These are phyloP conservation scores for Pichia sp. DNA, from an alignment of 1,139 yeast genomes.

Conservation along the genomic window DNA sequence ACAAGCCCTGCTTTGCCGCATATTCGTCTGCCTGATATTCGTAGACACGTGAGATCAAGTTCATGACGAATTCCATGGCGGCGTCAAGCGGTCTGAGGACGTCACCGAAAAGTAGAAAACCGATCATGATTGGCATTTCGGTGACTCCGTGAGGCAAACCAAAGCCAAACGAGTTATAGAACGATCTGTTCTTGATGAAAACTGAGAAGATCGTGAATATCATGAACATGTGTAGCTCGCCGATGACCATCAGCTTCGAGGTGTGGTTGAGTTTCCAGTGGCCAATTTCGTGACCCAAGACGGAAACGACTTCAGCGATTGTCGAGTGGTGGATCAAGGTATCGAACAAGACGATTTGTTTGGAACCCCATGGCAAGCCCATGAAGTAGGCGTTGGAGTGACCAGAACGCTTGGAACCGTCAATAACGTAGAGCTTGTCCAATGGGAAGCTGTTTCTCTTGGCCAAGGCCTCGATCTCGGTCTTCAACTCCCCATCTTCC, in stretches of 20 bases:
- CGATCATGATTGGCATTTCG: constrained; percentile 66
- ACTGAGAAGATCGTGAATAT: constrained; percentile 72
- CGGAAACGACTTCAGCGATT: constrained; percentile 82
- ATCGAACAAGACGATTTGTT: constrained; percentile 89
- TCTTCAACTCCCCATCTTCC: constrained; percentile 83
- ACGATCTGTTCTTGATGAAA: constrained; percentile 72
- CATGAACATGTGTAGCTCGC: constrained; percentile 61
- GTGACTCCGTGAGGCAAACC: constrained; percentile 26
- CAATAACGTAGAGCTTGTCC: constrained; percentile 78
- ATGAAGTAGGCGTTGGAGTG: constrained; percentile 96
- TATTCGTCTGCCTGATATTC: constrained; percentile 92
- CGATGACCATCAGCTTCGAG: constrained; percentile 59
- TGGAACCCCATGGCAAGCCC: constrained; percentile 89
- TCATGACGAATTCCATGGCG: constrained; percentile 59
- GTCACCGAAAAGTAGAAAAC: constrained; percentile 72
- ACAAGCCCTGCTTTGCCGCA: constrained; percentile 71
- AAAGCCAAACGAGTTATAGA: constrained; percentile 80
- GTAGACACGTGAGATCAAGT: constrained; percentile 71
- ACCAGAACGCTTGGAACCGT: constrained; percentile 91
- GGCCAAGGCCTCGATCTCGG: constrained; percentile 78
- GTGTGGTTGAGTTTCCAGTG: constrained; percentile 94
- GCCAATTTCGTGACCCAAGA: constrained; percentile 94
- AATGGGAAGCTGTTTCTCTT: constrained; percentile 75
- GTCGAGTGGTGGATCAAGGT: constrained; percentile 80
- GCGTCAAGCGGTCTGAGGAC: constrained; percentile 75